Percentiles rank a stretch among this genome's conserved stretches.
These are phyloP conservation scores for Phytophthora pseudosyringae DNA, from an alignment of 352 stramenopile species.

Conservation along the genomic window DNA sequence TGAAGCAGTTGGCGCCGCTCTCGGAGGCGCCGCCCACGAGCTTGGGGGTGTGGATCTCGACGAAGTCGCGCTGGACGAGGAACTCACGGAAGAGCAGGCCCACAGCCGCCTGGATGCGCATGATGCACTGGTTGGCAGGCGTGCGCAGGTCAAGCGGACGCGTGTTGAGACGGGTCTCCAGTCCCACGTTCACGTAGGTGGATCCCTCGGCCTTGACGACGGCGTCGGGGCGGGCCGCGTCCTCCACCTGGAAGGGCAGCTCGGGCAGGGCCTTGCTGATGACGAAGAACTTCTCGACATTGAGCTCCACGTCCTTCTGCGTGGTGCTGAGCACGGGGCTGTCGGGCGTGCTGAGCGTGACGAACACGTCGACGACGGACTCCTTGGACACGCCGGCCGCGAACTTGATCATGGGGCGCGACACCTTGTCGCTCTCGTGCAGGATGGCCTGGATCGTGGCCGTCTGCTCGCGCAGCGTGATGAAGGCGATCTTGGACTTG, in stretches of 20 bases:
- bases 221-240: slow-evolving; percentile 91
- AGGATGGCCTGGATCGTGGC: slow-evolving; percentile 96
- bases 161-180: slow-evolving; percentile 96
- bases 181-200: slow-evolving; percentile 86
- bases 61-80: slow-evolving; percentile 94
- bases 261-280: slow-evolving; percentile 94
- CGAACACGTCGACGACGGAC: slow-evolving; percentile 97
- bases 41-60: slow-evolving; percentile 99
- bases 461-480: slow-evolving; percentile 96
- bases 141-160: slow-evolving; percentile 97
- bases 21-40: slow-evolving; percentile 97
- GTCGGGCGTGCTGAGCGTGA: slow-evolving; percentile 89
- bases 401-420: slow-evolving; percentile 98
- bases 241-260: slow-evolving; percentile 95
- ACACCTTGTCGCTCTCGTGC: slow-evolving; percentile 87
- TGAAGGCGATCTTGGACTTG: slow-evolving; percentile 96
- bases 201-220: slow-evolving; percentile 84
- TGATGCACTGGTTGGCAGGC: slow-evolving; percentile 98
- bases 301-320: slow-evolving; percentile 95
- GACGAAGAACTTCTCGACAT: slow-evolving; percentile 94
- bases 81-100: slow-evolving; percentile 98
- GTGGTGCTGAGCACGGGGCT: slow-evolving; percentile 94
- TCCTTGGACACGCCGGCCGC: slow-evolving; percentile 94
- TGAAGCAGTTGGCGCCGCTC: slow-evolving; percentile 98
- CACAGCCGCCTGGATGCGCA: slow-evolving; percentile 97